Evolutionary conservation across 768 basidiomycete genomes (phyloP).

Genomic region (Mycena galopus): DNA sequence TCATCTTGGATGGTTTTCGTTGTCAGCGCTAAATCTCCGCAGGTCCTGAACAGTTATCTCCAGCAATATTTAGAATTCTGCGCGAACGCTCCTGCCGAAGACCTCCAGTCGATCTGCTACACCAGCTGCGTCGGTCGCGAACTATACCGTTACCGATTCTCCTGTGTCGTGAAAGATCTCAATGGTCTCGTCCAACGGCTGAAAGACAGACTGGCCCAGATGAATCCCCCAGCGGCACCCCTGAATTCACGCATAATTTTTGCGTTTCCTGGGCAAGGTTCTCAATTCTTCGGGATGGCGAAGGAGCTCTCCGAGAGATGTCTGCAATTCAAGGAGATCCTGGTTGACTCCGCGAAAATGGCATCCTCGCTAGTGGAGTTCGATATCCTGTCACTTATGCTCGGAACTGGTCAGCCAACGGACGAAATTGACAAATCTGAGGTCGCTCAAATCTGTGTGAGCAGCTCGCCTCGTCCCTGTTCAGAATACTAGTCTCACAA

Average conservation of each 20-base stretch:
- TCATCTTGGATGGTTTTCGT: conserved; percentile 45
- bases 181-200: conserved; percentile 49
- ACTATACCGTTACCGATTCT: conserved; percentile 50
- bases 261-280: conserved; percentile 55
- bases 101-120: conserved; percentile 51
- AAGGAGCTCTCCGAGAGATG: conserved; percentile 45
- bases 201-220: conserved; percentile 40
- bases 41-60: conserved; percentile 46
- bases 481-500: too few species aligned
- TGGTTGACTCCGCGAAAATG: conserved; percentile 43
- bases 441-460: too few species aligned
- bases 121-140: too few species aligned
- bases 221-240: neutral
- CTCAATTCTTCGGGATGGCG: conserved; percentile 54
- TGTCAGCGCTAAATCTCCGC: conserved; percentile 51
- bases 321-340: conserved; percentile 45
- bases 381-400: conserved; percentile 46
- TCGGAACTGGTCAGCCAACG: conserved; percentile 14
- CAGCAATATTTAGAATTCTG: conserved; percentile 50
- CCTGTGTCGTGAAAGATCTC: conserved; percentile 47
- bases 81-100: conserved; percentile 35
- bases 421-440: conserved; percentile 49
- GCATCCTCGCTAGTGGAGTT: conserved; percentile 45
- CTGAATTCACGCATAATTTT: conserved; percentile 37
- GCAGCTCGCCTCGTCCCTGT: too few species aligned